A percentile compares a stretch with the other conserved stretches of the same genome.
phyloP scores from a whole-genome alignment of 495 filamentous ascomycete species.

The Penicillium mononematosum region DNA sequence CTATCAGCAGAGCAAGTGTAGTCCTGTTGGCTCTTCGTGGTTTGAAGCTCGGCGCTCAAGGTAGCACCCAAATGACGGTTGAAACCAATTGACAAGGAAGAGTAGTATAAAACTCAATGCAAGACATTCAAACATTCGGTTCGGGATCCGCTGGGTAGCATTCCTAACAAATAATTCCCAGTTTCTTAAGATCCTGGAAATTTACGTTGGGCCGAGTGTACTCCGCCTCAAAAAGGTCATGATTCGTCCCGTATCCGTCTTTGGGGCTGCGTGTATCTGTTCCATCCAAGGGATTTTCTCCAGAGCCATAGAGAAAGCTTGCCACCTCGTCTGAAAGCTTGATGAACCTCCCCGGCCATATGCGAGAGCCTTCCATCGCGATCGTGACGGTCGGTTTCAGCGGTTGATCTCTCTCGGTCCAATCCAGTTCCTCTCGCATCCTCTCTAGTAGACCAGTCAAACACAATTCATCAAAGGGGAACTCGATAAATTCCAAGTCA shows the following conservation, averaged over 20 bases:
- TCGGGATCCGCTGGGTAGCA: too few species aligned
- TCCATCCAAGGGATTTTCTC: conserved; percentile 18
- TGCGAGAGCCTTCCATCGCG: conserved; percentile 11
- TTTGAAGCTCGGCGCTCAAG: too few species aligned
- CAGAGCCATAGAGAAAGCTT: conserved; percentile 20
- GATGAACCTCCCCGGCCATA: conserved; percentile 14
- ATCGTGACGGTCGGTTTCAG: conserved; percentile 17
- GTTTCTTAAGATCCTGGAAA: too few species aligned
- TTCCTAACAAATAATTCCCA: too few species aligned
- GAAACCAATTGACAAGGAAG: too few species aligned
- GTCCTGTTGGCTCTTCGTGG: too few species aligned
- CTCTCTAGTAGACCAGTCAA: conserved; percentile 19
- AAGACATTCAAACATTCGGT: too few species aligned
- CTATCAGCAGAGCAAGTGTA: too few species aligned
- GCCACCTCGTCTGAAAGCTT: conserved; percentile 16
- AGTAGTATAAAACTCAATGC: too few species aligned
- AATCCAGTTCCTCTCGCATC: conserved; percentile 20
- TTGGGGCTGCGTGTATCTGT: conserved; percentile 12
- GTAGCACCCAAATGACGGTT: too few species aligned
- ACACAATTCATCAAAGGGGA: conserved; percentile 11
- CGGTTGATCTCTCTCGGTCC: conserved; percentile 14
- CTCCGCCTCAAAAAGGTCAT: conserved; percentile 19
- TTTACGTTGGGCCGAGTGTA: conserved; percentile 19
- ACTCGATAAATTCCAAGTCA: neutral
- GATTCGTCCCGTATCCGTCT: conserved; percentile 10